phyloP scores from a whole-genome alignment of 108 stramenopile genomes.

The Nitzschia sp. region DNA sequence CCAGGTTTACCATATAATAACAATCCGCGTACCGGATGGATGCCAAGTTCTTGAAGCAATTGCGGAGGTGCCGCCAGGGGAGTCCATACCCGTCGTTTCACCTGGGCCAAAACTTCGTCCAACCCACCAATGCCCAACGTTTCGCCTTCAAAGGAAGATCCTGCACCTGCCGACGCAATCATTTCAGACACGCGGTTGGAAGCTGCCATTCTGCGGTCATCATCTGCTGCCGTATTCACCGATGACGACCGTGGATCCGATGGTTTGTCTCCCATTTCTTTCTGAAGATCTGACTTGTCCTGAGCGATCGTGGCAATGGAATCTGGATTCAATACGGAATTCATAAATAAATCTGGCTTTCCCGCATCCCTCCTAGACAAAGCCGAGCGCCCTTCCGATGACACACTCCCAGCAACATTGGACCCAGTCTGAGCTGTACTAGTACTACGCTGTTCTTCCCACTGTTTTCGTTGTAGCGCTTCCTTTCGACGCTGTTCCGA shows the following conservation, averaged over 20 bases:
- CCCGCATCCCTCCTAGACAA: constrained; percentile 33
- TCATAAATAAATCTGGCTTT: constrained; percentile 52
- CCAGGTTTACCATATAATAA: constrained; percentile 78
- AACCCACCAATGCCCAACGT: constrained; percentile 81
- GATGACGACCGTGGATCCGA: background rate
- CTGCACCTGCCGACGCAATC: constrained; percentile 74
- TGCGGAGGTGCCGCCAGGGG: constrained; percentile 84
- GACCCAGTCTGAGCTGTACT: constrained; percentile 6
- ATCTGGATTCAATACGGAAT: constrained; percentile 24
- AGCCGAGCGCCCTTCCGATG: constrained; percentile 44
- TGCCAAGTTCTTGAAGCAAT: constrained; percentile 73
- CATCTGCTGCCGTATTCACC: constrained; percentile 1
- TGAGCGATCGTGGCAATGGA: constrained; percentile 33
- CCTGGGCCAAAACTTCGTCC: constrained; percentile 75
- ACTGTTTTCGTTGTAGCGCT: constrained; percentile 51
- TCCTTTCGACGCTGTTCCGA: constrained; percentile 36
- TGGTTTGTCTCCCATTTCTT: constrained; percentile 25
- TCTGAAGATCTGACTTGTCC: constrained; percentile 51
- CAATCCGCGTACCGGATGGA: constrained; percentile 78
- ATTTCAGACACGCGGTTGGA: constrained; percentile 61
- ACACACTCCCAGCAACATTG: constrained; percentile 18
- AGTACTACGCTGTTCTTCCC: constrained; percentile 49
- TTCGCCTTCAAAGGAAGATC: constrained; percentile 68
- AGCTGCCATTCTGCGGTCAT: too few species aligned
- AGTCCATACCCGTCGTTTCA: constrained; percentile 83